These are phyloP conservation scores for Erythrophleum ivorense DNA, from an alignment of 331 rosid genomes.

Conservation along the genomic window DNA sequence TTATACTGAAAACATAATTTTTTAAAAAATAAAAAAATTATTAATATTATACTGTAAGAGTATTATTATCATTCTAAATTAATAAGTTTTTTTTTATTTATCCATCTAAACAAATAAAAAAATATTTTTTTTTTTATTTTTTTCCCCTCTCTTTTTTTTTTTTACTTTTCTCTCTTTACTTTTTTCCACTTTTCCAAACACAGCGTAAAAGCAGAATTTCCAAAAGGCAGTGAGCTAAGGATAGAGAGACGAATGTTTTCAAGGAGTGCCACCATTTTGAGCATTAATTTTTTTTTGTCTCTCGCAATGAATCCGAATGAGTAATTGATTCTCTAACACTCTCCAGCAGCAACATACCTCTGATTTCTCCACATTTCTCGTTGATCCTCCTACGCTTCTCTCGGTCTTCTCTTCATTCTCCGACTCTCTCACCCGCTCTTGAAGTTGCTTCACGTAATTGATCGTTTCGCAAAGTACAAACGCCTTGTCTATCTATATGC, in stretches of 20 bases:
- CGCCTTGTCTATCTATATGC: constrained; percentile 66
- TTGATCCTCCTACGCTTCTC: constrained; percentile 3
- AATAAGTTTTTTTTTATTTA: too few species aligned
- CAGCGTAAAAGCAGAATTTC: constrained; percentile 25
- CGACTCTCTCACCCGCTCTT: constrained; percentile 52
- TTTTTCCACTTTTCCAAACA: too few species aligned
- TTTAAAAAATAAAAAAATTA: too few species aligned
- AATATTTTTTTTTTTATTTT: too few species aligned
- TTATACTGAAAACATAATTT: too few species aligned
- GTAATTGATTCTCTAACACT: constrained; percentile 46
- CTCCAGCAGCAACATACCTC: background rate
- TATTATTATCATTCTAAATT: too few species aligned
- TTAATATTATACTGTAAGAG: too few species aligned
- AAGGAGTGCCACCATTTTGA: constrained; percentile 16
- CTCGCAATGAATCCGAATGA: constrained; percentile 39
- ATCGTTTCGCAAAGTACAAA: constrained; percentile 69
- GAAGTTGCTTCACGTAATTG: constrained; percentile 62
- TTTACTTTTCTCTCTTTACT: too few species aligned
- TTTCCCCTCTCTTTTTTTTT: too few species aligned
- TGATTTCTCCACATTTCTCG: background rate
- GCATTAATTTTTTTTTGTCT: constrained; percentile 16
- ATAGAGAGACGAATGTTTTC: constrained; percentile 35
- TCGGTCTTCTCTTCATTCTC: constrained; percentile 39
- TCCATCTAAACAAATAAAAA: too few species aligned
- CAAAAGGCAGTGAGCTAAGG: constrained; percentile 35